Base-by-base conservation (phyloP, 2,329 filamentous ascomycete species). In the Cladosporium sp. region DNA sequence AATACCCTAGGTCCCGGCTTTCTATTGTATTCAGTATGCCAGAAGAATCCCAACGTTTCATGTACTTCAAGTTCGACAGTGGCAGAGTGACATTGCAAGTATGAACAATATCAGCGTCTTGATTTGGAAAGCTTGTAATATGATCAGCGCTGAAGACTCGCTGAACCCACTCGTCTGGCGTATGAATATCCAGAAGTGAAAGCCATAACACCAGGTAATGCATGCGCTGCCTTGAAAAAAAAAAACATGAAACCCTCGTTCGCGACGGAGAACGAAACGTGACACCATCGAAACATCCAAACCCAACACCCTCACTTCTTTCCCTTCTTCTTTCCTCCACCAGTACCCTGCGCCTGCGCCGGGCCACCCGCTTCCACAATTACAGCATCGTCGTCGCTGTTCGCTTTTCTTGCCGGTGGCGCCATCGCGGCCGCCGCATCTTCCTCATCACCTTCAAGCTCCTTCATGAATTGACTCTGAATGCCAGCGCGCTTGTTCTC, bases 381-480 rank as follows among this genome's bases (percentile, higher is more conserved):
- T 22, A 96, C 89, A 17, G 85, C 84, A 70, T 92, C 88, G 59
- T 91, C 88, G 68, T 88, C 84, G 70, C 85, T 87, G 39, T 63
- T 69, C 32, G 61, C 62, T 56, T 62, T 68, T 49, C 65, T 66
- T 4, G n/a, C 28, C 19, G 35, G 15, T 17, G 49, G 39, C 19
- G 28, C 12, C 9, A 62, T 55, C 70, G 70, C 62, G 5, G 65
- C 39, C n/a, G 67, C 58, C n/a, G 55, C 55, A 24, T 61, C 61
- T 48, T 64, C 66, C 24, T 82, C 82, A 15, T 55, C 52, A 32
- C 52, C 52, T 56, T 92, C 88, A 48, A 96, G 78, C 77, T 97
- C 91, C 74, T 89, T 90, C 83, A 95, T 87, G 67, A 94, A 91
- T 13, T 86, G 87, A 54, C 83, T 80, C 72, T 88, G 82, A 64